phyloP scores from a whole-genome alignment of 2,329 filamentous ascomycete genomes.

The Talaromyces sp. region DNA sequence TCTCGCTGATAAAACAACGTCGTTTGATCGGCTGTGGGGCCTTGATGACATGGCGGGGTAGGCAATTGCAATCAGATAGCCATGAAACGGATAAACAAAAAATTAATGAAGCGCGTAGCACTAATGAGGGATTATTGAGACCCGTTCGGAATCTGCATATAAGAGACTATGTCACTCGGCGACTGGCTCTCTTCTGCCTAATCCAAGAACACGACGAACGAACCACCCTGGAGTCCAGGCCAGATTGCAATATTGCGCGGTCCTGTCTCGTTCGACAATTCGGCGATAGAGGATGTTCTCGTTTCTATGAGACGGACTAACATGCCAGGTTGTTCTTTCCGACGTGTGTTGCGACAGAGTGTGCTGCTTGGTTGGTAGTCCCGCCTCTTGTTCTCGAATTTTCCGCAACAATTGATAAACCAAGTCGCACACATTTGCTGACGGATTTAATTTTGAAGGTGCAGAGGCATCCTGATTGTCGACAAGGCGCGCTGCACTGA shows the following conservation, averaged over 20 bases:
- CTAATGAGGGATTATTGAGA: background rate
- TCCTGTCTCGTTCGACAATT: background rate
- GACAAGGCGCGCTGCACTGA: background rate
- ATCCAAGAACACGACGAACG: background rate
- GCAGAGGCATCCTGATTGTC: background rate
- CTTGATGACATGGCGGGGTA: constrained; percentile 11
- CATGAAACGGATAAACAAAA: background rate
- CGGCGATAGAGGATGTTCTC: background rate
- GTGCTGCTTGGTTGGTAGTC: background rate
- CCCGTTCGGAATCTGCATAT: background rate
- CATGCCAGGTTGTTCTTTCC: background rate
- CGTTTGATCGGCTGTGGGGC: constrained; percentile 7
- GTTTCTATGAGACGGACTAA: background rate
- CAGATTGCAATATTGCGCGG: background rate
- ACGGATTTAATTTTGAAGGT: background rate
- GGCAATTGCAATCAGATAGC: background rate
- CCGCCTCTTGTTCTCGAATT: background rate
- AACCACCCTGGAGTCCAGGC: background rate
- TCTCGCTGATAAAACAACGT: background rate
- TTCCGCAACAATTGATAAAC: background rate
- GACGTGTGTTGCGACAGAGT: background rate
- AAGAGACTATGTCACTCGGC: background rate
- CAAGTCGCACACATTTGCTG: background rate
- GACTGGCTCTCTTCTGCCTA: background rate
- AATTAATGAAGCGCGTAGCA: background rate